A percentile compares a stretch with the other conserved stretches of the same genome.
phyloP scores from a whole-genome alignment of 352 stramenopile species.

The Pythium oligandrum region DNA sequence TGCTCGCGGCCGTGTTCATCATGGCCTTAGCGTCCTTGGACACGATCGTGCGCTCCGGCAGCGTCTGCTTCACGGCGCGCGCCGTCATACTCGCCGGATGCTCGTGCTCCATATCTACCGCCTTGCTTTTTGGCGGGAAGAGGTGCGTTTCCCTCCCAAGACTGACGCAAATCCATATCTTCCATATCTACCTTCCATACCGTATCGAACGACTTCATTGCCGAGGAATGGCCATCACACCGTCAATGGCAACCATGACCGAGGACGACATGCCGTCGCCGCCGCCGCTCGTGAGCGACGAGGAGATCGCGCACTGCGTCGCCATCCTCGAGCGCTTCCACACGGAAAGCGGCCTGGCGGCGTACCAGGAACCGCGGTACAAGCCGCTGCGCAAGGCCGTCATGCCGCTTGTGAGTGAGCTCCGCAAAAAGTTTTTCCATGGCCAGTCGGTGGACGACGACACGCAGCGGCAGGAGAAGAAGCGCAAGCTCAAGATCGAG shows the following conservation, averaged over 20 bases:
- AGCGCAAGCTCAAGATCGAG: slow-evolving; percentile 67
- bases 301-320: slow-evolving; percentile 53
- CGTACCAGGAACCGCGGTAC: slow-evolving; percentile 51
- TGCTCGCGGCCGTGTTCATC: slow-evolving; percentile 64
- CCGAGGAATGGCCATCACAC: neutral
- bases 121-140: slow-evolving; percentile 21
- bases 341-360: slow-evolving; percentile 28
- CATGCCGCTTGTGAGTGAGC: slow-evolving; percentile 50
- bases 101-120: slow-evolving; percentile 59
- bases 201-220: no score
- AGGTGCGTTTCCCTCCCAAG: no score
- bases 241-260: neutral
- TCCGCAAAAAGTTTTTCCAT: slow-evolving; percentile 62
- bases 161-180: no score
- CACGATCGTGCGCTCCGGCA: slow-evolving; percentile 62
- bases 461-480: slow-evolving; percentile 50
- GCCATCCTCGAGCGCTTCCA: slow-evolving; percentile 54
- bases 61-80: slow-evolving; percentile 57
- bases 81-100: slow-evolving; percentile 60
- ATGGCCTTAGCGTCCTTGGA: slow-evolving; percentile 62
- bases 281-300: slow-evolving; percentile 32
- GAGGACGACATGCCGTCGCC: slow-evolving; percentile 1
- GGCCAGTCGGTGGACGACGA: slow-evolving; percentile 39
- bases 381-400: slow-evolving; percentile 60
- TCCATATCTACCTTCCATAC: neutral